phyloP scores from a whole-genome alignment of 495 filamentous ascomycete genomes.

The Hyaloscypha hepaticicola region DNA sequence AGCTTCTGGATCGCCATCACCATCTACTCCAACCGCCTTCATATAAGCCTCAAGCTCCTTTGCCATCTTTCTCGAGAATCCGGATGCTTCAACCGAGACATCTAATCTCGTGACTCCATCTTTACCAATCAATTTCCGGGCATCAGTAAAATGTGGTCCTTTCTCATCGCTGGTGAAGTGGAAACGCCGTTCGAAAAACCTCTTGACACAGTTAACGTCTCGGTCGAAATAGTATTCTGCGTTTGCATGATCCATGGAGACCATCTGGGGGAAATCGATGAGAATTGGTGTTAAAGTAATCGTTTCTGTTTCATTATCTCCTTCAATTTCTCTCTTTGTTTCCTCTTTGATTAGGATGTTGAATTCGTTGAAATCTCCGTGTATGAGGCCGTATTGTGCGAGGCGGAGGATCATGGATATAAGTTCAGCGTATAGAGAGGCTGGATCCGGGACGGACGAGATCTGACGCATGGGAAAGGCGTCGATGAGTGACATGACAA shows the following conservation, averaged over 20 bases:
- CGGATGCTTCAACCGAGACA: conserved; percentile 86
- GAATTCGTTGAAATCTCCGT: conserved; percentile 99
- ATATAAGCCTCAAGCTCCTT: conserved; percentile 91
- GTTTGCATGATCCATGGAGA: conserved; percentile 91
- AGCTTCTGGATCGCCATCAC: conserved; percentile 45
- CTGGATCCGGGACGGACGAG: conserved; percentile 72
- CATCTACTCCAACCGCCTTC: conserved; percentile 64
- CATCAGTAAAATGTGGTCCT: conserved; percentile 82
- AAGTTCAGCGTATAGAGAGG: conserved; percentile 78
- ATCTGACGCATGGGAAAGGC: conserved; percentile 88
- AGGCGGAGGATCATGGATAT: conserved; percentile 83
- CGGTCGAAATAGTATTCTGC: conserved; percentile 95
- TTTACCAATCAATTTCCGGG: conserved; percentile 68
- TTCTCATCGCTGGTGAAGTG: conserved; percentile 78
- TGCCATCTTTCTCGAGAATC: conserved; percentile 93
- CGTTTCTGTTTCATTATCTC: conserved; percentile 25
- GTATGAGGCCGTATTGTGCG: conserved; percentile 86
- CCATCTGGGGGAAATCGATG: conserved; percentile 98
- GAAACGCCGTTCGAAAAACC: conserved; percentile 86
- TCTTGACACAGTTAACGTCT: conserved; percentile 91
- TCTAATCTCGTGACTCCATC: conserved; percentile 71
- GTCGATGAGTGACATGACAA: conserved; percentile 91
- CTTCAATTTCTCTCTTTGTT: conserved; percentile 31
- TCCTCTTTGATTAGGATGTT: conserved; percentile 90
- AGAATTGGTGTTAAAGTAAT: conserved; percentile 64